These are phyloP conservation scores for Zoysia pacifica DNA, from an alignment of 176 grass and related monocot species.

Conservation along the genomic window DNA sequence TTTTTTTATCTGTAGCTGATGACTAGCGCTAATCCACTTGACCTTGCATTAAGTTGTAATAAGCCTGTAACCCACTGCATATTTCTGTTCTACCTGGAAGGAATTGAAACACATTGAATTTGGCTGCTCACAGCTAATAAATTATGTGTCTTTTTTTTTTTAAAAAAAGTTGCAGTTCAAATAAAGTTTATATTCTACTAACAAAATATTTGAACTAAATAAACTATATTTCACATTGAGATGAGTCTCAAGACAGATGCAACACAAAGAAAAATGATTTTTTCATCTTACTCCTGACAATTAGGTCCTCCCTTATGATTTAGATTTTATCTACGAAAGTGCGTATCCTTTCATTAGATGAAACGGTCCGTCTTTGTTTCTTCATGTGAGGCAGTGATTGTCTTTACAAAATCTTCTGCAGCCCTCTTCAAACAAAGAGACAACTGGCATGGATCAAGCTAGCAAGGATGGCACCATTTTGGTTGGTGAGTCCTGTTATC, in stretches of 20 bases:
- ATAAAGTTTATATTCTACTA: background rate
- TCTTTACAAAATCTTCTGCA: constrained; percentile 36
- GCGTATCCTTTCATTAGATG: constrained; percentile 1
- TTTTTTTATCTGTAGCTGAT: background rate
- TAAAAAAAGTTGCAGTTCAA: background rate
- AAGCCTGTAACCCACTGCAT: background rate
- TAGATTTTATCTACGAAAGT: background rate
- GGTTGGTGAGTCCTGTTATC: constrained; percentile 36
- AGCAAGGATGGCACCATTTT: constrained; percentile 47
- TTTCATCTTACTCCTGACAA: background rate
- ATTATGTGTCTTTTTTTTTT: background rate
- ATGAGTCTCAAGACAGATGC: background rate
- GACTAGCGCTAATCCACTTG: background rate
- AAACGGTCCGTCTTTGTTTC: constrained; percentile 3
- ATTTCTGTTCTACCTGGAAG: background rate
- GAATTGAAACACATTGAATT: background rate
- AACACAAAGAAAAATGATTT: background rate
- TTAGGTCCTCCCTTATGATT: background rate
- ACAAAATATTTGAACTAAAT: constrained; percentile 11
- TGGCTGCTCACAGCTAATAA: background rate
- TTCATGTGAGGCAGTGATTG: constrained; percentile 27
- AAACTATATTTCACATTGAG: background rate
- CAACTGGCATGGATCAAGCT: constrained; percentile 29
- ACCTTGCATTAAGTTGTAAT: background rate
- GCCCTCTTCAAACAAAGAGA: constrained; percentile 40